Percentiles rank a stretch among this genome's conserved stretches.
Evolutionary conservation across 2,329 filamentous ascomycete species (phyloP).

Genomic region (Colletotrichum sp.): DNA sequence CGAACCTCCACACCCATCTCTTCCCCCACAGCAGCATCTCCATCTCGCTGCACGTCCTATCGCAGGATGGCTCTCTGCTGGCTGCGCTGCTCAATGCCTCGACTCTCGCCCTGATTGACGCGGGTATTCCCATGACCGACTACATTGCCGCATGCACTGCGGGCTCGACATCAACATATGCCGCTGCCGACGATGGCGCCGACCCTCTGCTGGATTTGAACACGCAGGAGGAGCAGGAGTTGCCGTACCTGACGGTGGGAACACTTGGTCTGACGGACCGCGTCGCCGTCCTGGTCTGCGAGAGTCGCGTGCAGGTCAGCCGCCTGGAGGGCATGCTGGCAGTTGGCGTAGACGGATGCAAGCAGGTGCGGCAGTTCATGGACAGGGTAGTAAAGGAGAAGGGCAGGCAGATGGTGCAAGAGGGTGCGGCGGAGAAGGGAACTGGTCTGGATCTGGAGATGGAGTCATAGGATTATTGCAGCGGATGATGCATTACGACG

Average conservation of each 20-base stretch:
- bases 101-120: conserved; percentile 90
- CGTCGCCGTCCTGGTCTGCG: conserved; percentile 81
- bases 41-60: conserved; percentile 85
- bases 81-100: conserved; percentile 90
- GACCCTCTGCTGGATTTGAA: conserved; percentile 85
- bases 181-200: conserved; percentile 68
- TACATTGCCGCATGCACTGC: conserved; percentile 90
- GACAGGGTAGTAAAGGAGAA: conserved; percentile 79
- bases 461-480: conserved; percentile 37
- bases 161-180: conserved; percentile 74
- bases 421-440: conserved; percentile 55
- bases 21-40: conserved; percentile 88
- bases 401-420: conserved; percentile 67
- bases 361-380: conserved; percentile 80
- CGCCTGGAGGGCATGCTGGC: conserved; percentile 92
- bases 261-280: conserved; percentile 77
- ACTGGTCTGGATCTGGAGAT: conserved; percentile 56
- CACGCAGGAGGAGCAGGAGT: conserved; percentile 79
- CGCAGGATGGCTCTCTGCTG: conserved; percentile 87
- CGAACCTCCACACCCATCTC: conserved; percentile 81
- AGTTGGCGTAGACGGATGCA: conserved; percentile 90
- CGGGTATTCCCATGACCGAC: conserved; percentile 93
- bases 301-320: conserved; percentile 83
- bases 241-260: conserved; percentile 87
- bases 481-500: background rate